Percentiles rank a stretch among this genome's conserved stretches.
These are phyloP conservation scores for Neofusicoccum sp. DNA, from an alignment of 2,329 filamentous ascomycete genomes.

Conservation along the genomic window DNA sequence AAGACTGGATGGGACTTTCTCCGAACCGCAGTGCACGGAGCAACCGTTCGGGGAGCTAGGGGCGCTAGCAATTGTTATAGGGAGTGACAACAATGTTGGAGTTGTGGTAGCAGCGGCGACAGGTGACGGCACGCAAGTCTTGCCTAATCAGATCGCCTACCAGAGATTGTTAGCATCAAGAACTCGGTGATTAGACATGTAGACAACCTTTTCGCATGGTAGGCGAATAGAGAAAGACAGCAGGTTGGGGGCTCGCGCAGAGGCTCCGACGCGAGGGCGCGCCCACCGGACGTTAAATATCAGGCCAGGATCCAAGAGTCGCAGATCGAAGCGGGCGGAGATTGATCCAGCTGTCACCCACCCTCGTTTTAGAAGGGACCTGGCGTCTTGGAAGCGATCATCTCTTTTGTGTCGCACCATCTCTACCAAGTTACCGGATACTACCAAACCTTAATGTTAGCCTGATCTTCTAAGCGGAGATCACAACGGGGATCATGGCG, in stretches of 20 bases:
- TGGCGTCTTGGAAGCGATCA: not conserved
- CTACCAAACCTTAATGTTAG: not conserved
- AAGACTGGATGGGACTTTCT: too few relatives aligned
- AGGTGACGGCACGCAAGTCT: not conserved
- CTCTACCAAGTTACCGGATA: not conserved
- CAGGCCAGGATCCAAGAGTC: not conserved
- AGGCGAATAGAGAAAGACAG: not conserved
- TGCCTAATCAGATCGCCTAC: not conserved
- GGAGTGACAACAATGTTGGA: too few relatives aligned
- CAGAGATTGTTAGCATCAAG: not conserved
- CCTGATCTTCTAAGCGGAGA: not conserved
- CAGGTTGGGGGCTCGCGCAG: not conserved
- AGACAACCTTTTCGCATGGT: not conserved
- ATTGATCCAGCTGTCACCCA: not conserved
- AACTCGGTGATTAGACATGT: not conserved
- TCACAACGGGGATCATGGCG: not conserved
- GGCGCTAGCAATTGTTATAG: too few relatives aligned
- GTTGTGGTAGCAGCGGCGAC: not conserved
- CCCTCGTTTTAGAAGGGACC: not conserved
- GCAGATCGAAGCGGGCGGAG: not conserved
- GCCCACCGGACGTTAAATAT: not conserved
- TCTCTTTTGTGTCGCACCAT: not conserved
- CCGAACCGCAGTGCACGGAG: too few relatives aligned
- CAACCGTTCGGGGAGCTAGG: not conserved
- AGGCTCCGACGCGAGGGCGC: not conserved